Evolutionary conservation across 768 basidiomycete species (phyloP).

Genomic region (button mushroom (Agaricus bisporus)): DNA sequence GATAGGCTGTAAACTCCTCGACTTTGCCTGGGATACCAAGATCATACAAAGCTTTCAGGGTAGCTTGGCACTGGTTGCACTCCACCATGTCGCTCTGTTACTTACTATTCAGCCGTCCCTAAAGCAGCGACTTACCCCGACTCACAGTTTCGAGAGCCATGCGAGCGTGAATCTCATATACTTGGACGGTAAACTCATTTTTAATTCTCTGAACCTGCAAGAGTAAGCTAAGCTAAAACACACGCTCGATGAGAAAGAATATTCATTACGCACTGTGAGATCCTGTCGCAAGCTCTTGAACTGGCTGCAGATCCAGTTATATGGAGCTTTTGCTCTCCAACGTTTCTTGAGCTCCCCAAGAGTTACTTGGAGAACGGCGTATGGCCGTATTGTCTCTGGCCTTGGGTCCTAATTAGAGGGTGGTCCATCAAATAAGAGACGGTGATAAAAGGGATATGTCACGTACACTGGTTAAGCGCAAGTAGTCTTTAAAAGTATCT

Average conservation of each 20-base stretch:
- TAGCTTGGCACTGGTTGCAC: slow-evolving; percentile 96
- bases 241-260: background rate
- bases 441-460: background rate
- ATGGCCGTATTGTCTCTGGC: slow-evolving; percentile 90
- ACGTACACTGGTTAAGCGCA: slow-evolving; percentile 83
- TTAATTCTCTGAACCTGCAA: slow-evolving; percentile 94
- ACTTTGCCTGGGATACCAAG: slow-evolving; percentile 88
- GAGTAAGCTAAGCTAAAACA: slow-evolving; percentile 2
- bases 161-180: slow-evolving; percentile 97
- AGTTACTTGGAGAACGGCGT: slow-evolving; percentile 77
- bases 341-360: slow-evolving; percentile 80
- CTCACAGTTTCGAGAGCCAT: slow-evolving; percentile 64
- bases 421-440: slow-evolving; percentile 2
- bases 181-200: slow-evolving; percentile 94
- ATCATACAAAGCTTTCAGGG: slow-evolving; percentile 85
- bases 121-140: background rate
- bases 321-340: slow-evolving; percentile 74
- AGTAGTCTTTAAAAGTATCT: slow-evolving; percentile 92
- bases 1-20: slow-evolving; percentile 96
- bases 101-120: slow-evolving; percentile 4
- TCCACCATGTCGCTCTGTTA: slow-evolving; percentile 92
- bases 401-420: slow-evolving; percentile 69
- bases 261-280: slow-evolving; percentile 69
- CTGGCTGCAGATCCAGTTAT: slow-evolving; percentile 94
- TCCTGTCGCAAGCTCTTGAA: slow-evolving; percentile 98